Evolutionary conservation across 495 filamentous ascomycete species (phyloP), one percentile per base, ranked within the genome.

Genomic region (Lepidopterella palustris): DNA sequence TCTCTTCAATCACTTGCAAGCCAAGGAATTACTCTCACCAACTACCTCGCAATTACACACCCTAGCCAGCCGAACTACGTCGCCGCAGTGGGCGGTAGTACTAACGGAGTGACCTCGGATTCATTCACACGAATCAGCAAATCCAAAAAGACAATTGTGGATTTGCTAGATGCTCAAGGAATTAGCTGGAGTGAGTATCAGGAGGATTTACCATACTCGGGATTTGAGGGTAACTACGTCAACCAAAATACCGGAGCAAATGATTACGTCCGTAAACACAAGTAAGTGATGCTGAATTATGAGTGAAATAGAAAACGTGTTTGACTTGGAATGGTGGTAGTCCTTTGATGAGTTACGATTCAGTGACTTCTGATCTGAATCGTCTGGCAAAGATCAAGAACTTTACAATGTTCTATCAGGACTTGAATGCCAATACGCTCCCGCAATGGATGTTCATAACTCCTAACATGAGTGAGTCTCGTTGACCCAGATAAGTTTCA

Each of bases 391-490:
- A 80, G 58, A 82, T 86, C 72, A 88, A 89, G 77, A 88, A 85
- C 69, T 78, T 86, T 60, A 84, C 83, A 48, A 74, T 74, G 45
- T 87, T 89, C 69, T 71, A 77, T 45, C 70, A 80, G 25, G 86
- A 88, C 57, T 71, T 88, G 25, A 71, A 77, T 53, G 71, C 75
- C 54, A 66, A 81, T 45, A 75, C 72, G 25, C 77, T 89, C 10
- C 86, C 86, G 13, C 87, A 89, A 69, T 87, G 83, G 82, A 78
- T 81, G 65, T 88, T 89, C 70, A 81, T 88, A 58, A 89, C 86
- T n/a, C 87, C 87, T 15, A 89, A 89, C 75, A 88, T 89, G 86
- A 78, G n/a, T n/a, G n/a, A n/a, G n/a, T n/a, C n/a, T n/a, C n/a
- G n/a, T n/a, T n/a, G n/a, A n/a, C n/a, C n/a, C n/a, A n/a, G n/a